These are phyloP conservation scores for Wallemia mellicola DNA, from an alignment of 1,284 basidiomycete species.

Conservation along the genomic window DNA sequence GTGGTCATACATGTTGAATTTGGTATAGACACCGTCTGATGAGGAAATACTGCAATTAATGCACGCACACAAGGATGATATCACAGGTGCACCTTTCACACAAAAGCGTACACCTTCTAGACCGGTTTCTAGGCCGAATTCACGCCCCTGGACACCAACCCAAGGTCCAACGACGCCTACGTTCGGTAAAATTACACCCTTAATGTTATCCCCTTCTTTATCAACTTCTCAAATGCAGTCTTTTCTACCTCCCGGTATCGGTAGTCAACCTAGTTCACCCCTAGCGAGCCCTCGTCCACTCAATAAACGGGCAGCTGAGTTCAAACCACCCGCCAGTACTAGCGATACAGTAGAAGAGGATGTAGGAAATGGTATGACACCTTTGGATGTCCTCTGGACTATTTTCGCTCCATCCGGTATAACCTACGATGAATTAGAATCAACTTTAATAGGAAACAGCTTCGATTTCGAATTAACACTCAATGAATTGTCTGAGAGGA, in stretches of 20 bases:
- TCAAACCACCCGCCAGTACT: not conserved
- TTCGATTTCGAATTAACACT: constrained; percentile 2
- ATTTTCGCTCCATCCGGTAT: not conserved
- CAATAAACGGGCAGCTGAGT: not conserved
- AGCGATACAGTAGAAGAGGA: not conserved
- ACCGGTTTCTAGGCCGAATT: not conserved
- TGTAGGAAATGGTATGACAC: not conserved
- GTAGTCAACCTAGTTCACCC: not conserved
- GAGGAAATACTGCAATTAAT: not conserved
- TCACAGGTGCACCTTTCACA: not conserved
- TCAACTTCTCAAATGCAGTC: not conserved
- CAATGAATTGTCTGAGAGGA: constrained; percentile 2
- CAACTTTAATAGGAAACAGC: not conserved
- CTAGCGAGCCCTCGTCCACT: not conserved
- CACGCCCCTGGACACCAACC: not conserved
- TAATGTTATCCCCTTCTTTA: not conserved
- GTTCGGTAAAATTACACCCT: not conserved
- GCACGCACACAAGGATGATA: not conserved
- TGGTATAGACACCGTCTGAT: not conserved
- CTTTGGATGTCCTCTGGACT: not conserved
- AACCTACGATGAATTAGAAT: not conserved
- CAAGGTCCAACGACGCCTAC: not conserved
- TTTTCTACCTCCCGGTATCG: not conserved
- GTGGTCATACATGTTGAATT: too few species aligned
- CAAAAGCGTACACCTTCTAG: not conserved